These are phyloP conservation scores for Musa itinerans DNA, from an alignment of 176 grass and related monocot species.

Conservation along the genomic window DNA sequence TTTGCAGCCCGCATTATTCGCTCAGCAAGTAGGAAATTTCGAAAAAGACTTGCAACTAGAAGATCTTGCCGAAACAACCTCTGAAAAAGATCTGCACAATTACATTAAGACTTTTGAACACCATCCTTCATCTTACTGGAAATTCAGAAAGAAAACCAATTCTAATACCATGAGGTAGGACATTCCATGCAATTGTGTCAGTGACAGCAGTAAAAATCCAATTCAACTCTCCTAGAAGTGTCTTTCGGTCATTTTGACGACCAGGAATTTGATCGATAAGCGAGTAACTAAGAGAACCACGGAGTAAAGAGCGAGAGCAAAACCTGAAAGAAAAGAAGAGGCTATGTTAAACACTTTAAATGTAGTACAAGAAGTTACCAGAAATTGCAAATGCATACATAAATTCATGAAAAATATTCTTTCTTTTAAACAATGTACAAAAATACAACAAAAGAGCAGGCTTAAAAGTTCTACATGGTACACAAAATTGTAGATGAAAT, in stretches of 20 bases:
- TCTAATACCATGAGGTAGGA: slow-evolving; percentile 85
- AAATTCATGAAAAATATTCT: not conserved
- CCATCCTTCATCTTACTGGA: slow-evolving; percentile 7
- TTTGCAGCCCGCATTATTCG: slow-evolving; percentile 95
- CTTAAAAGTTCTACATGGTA: not conserved
- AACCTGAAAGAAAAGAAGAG: slow-evolving; percentile 47
- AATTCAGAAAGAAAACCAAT: slow-evolving; percentile 1
- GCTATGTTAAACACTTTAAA: not conserved
- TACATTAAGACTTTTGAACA: slow-evolving; percentile 15
- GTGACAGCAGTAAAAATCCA: slow-evolving; percentile 99
- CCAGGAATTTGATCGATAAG: slow-evolving; percentile 91
- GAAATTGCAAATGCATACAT: not conserved
- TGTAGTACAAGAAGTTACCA: not conserved
- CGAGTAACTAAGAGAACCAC: slow-evolving; percentile 49
- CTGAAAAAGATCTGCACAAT: slow-evolving; percentile 84
- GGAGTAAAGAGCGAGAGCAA: slow-evolving; percentile 63
- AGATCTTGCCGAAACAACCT: slow-evolving; percentile 96
- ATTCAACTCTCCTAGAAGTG: slow-evolving; percentile 89
- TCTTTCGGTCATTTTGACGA: slow-evolving; percentile 96
- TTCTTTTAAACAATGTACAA: not conserved
- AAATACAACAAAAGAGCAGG: not conserved
- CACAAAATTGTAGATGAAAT: not conserved
- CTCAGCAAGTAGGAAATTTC: slow-evolving; percentile 97
- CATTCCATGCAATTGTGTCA: slow-evolving; percentile 98
- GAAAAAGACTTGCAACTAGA: slow-evolving; percentile 93